Conservation (phyloP, 495 filamentous ascomycete genomes). For the Neohortaea acidophila region DNA sequence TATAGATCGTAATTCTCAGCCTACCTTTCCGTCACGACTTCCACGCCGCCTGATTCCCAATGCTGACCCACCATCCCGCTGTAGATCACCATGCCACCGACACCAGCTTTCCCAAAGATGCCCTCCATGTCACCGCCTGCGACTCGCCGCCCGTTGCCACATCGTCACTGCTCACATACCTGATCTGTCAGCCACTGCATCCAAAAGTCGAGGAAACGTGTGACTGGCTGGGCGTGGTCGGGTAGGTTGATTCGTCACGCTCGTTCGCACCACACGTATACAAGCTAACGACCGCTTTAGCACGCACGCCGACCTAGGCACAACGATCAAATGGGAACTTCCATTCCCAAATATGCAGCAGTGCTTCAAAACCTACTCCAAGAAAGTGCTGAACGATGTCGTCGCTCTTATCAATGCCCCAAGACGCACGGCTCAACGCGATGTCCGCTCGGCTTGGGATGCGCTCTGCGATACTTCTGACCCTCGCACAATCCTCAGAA, state of each 20-base stretch:
- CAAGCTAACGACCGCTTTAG: too few relatives aligned
- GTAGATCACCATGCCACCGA: slow-evolving; percentile 36
- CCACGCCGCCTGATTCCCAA: too few relatives aligned
- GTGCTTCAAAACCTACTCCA: slow-evolving; percentile 39
- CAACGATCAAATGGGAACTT: slow-evolving; percentile 39
- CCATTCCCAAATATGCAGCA: slow-evolving; percentile 44
- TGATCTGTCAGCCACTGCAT: slow-evolving; percentile 38
- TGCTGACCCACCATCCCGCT: too few relatives aligned
- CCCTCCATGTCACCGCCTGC: slow-evolving; percentile 37
- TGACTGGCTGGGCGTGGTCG: slow-evolving; percentile 34
- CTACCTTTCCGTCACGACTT: too few relatives aligned
- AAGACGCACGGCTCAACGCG: slow-evolving; percentile 37
- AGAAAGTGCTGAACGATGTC: slow-evolving; percentile 40
- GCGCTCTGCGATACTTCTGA: slow-evolving; percentile 29
- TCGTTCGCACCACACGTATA: too few relatives aligned
- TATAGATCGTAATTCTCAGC: too few relatives aligned
- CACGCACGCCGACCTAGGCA: slow-evolving; percentile 47
- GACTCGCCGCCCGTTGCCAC: slow-evolving; percentile 43
- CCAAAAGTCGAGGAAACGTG: slow-evolving; percentile 30
- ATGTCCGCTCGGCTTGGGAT: slow-evolving; percentile 40
- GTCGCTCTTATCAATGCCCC: slow-evolving; percentile 44
- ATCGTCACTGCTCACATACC: slow-evolving; percentile 40
- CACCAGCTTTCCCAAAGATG: slow-evolving; percentile 36
- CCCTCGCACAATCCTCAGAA: slow-evolving; percentile 33
- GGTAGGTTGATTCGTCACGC: too few relatives aligned